Evolutionary conservation across 225 moss, liverwort and hornwort species (phyloP).

Genomic region (Straminergon stramineum): DNA sequence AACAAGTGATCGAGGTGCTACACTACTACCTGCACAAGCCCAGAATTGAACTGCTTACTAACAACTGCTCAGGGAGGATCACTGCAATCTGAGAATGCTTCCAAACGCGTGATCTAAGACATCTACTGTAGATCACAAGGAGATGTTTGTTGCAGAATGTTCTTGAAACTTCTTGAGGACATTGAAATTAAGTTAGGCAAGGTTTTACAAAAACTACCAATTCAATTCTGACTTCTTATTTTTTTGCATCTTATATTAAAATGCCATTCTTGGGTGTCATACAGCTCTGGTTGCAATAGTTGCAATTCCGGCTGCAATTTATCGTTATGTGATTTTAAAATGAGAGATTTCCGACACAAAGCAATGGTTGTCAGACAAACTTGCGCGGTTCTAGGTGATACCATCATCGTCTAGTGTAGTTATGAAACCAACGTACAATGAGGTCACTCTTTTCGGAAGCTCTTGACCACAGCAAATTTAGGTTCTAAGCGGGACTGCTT

Average conservation of each 20-base stretch:
- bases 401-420: not conserved
- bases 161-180: not conserved
- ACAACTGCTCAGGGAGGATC: not conserved
- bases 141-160: not conserved
- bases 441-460: not conserved
- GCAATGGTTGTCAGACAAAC: not conserved
- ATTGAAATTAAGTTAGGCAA: not conserved
- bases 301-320: not conserved
- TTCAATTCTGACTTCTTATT: not conserved
- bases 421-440: not conserved
- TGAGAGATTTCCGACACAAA: not conserved
- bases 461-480: not conserved
- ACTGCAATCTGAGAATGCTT: not conserved
- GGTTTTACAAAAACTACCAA: not conserved
- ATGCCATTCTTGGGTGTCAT: not conserved
- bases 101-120: not conserved
- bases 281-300: not conserved
- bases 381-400: not conserved
- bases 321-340: not conserved
- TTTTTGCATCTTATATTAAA: not conserved
- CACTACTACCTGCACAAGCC: not conserved
- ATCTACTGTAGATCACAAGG: not conserved
- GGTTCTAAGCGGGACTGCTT: not conserved
- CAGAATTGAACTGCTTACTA: not conserved
- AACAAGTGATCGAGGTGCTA: too few relatives aligned